phyloP scores from a whole-genome alignment of 257 asterid species.

The Handroanthus guayacan region DNA sequence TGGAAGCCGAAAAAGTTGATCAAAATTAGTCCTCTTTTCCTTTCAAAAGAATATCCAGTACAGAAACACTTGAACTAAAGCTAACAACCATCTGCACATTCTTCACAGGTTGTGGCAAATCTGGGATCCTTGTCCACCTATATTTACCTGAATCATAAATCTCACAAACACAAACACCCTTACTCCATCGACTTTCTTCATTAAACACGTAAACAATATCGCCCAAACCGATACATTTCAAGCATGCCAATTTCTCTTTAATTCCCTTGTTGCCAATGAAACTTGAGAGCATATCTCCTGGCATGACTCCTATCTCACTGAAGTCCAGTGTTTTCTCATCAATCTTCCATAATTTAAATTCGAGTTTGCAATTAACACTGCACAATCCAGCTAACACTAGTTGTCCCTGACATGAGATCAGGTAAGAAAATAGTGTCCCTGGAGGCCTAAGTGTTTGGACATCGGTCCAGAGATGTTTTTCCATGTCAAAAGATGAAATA shows the following conservation, averaged over 20 bases:
- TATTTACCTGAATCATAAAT: conserved; percentile 33
- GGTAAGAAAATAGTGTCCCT: conserved; percentile 35
- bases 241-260: conserved; percentile 3
- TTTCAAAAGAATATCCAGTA: conserved; percentile 30
- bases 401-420: conserved; percentile 34
- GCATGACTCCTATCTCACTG: conserved; percentile 47
- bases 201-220: conserved; percentile 39
- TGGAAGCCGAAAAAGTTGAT: not conserved
- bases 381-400: conserved; percentile 50
- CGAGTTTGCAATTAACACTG: conserved; percentile 1
- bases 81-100: conserved; percentile 23
- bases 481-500: conserved; percentile 43
- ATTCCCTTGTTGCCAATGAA: conserved; percentile 31
- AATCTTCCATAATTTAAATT: conserved; percentile 45
- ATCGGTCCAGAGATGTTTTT: conserved; percentile 42
- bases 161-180: conserved; percentile 46
- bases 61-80: conserved; percentile 36
- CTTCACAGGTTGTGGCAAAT: conserved; percentile 36
- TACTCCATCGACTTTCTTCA: conserved; percentile 27
- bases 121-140: conserved; percentile 43
- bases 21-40: conserved; percentile 2
- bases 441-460: conserved; percentile 51
- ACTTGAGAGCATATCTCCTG: conserved; percentile 28
- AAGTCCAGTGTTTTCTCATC: conserved; percentile 51
- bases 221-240: conserved; percentile 46